These are phyloP conservation scores for Spathaspora sp. DNA, from an alignment of 1,139 yeast genomes.

Conservation along the genomic window DNA sequence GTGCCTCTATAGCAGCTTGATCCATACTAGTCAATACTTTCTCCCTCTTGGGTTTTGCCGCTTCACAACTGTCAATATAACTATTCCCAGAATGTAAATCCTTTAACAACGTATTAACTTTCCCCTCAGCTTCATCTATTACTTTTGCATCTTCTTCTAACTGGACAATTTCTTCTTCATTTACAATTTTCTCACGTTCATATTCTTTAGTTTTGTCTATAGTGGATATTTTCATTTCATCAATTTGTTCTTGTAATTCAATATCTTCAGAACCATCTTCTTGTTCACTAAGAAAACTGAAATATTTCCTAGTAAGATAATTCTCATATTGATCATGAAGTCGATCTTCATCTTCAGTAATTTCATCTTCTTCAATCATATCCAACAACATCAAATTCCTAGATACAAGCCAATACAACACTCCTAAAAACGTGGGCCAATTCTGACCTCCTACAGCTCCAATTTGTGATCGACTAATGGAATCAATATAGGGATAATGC, in stretches of 20 bases:
- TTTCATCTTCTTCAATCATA: conserved; percentile 20
- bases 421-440: conserved; percentile 83
- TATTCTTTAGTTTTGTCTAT: conserved; percentile 39
- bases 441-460: conserved; percentile 91
- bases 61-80: conserved; percentile 66
- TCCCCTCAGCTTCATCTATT: conserved; percentile 43
- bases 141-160: conserved; percentile 31
- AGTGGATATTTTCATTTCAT: conserved; percentile 35
- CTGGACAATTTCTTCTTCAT: conserved; percentile 29
- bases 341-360: not conserved
- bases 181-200: conserved; percentile 40
- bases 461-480: conserved; percentile 78
- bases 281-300: conserved; percentile 60
- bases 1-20: conserved; percentile 8
- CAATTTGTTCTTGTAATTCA: conserved; percentile 36
- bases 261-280: conserved; percentile 57
- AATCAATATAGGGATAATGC: conserved; percentile 78
- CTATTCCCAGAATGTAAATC: conserved; percentile 72
- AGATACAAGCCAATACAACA: conserved; percentile 76
- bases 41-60: conserved; percentile 65
- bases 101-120: conserved; percentile 64
- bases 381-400: conserved; percentile 34
- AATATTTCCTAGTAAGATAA: conserved; percentile 41
- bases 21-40: conserved; percentile 5
- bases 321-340: not conserved